Percentiles rank a stretch among this genome's conserved stretches.
phyloP scores from a whole-genome alignment of 345 rosid genomes.

The Salix suchowensis region DNA sequence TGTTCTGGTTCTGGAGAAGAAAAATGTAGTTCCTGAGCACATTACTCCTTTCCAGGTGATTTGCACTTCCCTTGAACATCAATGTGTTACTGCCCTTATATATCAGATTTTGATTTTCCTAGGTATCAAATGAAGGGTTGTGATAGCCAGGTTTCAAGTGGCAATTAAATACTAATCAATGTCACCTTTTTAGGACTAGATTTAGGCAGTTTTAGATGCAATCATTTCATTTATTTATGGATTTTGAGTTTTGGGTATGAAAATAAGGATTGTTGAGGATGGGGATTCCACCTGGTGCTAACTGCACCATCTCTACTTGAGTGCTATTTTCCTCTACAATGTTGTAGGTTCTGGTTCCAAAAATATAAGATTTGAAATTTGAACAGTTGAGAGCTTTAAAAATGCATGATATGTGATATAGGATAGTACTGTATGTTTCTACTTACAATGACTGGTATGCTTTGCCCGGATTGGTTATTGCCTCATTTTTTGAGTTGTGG shows the following conservation, averaged over 20 bases:
- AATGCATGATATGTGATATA: neutral
- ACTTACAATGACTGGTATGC: neutral
- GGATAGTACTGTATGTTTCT: neutral
- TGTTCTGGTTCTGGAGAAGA: conserved; percentile 87
- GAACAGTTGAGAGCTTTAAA: neutral
- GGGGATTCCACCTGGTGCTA: neutral
- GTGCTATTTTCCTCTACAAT: neutral
- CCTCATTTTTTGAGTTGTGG: neutral
- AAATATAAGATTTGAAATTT: neutral
- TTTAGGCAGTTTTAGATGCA: neutral
- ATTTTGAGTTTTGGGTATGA: neutral
- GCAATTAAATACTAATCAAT: neutral
- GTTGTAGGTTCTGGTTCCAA: neutral
- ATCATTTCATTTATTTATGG: neutral
- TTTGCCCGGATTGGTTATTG: neutral
- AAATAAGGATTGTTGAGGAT: neutral
- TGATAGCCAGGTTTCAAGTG: neutral
- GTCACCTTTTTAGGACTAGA: neutral
- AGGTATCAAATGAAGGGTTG: neutral
- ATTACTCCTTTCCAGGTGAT: conserved; percentile 81
- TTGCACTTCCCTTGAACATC: neutral
- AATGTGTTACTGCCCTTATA: neutral
- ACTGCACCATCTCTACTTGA: neutral
- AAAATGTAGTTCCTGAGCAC: conserved; percentile 75
- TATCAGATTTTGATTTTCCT: neutral